Conservation (phyloP, 1,284 basidiomycete genomes). For the Grifola frondosa region DNA sequence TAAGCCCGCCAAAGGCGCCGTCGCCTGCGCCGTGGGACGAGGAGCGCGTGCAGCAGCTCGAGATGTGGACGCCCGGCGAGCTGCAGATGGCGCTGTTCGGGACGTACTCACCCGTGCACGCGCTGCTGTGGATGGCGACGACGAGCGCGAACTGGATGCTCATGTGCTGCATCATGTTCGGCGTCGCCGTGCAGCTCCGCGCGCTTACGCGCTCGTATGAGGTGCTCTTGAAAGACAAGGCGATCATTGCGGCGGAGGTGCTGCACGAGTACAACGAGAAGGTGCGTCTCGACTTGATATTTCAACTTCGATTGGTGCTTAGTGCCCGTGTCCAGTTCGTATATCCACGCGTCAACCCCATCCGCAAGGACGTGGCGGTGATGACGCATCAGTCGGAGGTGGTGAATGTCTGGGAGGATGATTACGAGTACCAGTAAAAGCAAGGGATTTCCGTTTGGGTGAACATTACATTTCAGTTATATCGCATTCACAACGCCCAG, state of each 20-base stretch:
- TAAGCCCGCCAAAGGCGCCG: conserved; percentile 49
- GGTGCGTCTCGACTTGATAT: conserved; percentile 44
- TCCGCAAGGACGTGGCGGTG: conserved; percentile 74
- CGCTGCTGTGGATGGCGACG: conserved; percentile 70
- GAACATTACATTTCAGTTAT: too few relatives aligned
- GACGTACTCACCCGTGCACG: conserved; percentile 76
- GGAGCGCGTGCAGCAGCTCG: conserved; percentile 63
- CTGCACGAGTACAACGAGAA: conserved; percentile 85
- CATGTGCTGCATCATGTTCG: conserved; percentile 63
- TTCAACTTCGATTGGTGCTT: neutral
- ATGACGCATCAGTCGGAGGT: conserved; percentile 85
- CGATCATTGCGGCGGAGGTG: conserved; percentile 76
- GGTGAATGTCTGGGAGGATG: conserved; percentile 35
- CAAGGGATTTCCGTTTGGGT: neutral
- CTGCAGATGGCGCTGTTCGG: conserved; percentile 68
- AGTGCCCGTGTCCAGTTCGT: conserved; percentile 60
- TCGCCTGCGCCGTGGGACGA: conserved; percentile 41
- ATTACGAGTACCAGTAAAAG: too few relatives aligned
- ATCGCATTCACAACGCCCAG: neutral
- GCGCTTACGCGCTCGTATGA: conserved; percentile 56
- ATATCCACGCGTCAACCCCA: conserved; percentile 72
- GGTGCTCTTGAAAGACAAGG: conserved; percentile 70
- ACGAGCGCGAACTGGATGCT: conserved; percentile 73
- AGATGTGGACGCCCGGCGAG: conserved; percentile 76
- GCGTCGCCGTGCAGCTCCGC: conserved; percentile 63